A percentile compares a stretch with the other conserved stretches of the same genome.
Conservation (phyloP, 164 flowering plant genomes). For the Euptelea pleiosperma region DNA sequence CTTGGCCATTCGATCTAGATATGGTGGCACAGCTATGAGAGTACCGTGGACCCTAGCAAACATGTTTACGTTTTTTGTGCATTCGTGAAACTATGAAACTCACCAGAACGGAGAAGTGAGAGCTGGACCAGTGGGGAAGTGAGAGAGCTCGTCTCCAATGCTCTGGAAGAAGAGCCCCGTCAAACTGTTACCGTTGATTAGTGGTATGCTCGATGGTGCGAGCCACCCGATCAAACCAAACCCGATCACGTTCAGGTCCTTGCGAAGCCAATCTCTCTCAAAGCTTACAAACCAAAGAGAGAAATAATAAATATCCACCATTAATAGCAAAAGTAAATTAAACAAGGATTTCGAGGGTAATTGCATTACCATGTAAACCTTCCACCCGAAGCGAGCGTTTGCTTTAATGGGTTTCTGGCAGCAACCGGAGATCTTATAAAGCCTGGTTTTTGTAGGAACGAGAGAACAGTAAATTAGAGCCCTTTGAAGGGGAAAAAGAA, state of each 20-base stretch:
- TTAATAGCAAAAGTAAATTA: neutral
- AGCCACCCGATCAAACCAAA: constrained; percentile 96
- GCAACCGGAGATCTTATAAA: constrained; percentile 44
- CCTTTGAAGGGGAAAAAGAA: neutral
- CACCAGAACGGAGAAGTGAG: constrained; percentile 81
- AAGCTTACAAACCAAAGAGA: constrained; percentile 38
- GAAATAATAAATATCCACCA: neutral
- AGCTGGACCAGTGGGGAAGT: constrained; percentile 85
- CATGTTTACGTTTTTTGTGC: too few species aligned
- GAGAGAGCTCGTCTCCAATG: constrained; percentile 82
- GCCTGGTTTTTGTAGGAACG: constrained; percentile 23
- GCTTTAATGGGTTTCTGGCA: constrained; percentile 57
- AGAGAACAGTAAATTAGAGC: neutral
- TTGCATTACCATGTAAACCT: constrained; percentile 57
- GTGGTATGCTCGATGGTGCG: constrained; percentile 88
- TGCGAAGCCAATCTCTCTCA: constrained; percentile 77
- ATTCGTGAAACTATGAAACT: too few species aligned
- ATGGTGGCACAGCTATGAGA: too few species aligned
- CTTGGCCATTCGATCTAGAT: too few species aligned
- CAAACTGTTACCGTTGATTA: constrained; percentile 78
- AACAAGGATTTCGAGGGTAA: neutral
- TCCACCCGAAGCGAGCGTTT: constrained; percentile 46
- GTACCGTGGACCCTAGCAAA: too few species aligned
- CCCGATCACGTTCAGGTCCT: constrained; percentile 80
- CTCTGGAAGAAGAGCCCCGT: constrained; percentile 90